Percentiles rank a stretch among this genome's conserved stretches.
phyloP scores from a whole-genome alignment of 495 filamentous ascomycete species.

The Penicillium pancosmium region DNA sequence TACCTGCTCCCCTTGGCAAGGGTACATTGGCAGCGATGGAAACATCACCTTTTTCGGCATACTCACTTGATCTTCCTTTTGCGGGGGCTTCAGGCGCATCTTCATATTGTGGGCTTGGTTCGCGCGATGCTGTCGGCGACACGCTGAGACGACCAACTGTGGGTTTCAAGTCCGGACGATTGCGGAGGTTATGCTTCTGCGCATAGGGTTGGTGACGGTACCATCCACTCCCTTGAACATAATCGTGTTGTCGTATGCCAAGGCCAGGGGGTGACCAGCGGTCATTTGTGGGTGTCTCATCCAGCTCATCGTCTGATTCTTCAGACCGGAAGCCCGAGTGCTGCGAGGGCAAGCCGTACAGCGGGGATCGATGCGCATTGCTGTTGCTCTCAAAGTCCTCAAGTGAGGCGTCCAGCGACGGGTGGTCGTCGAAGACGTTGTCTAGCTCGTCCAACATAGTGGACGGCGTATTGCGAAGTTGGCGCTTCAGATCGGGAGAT shows the following conservation, averaged over 20 bases:
- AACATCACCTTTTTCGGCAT: constrained; percentile 48
- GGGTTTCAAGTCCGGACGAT: constrained; percentile 43
- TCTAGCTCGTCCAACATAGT: constrained; percentile 53
- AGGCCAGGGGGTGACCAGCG: constrained; percentile 67
- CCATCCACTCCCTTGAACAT: constrained; percentile 57
- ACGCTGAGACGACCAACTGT: constrained; percentile 41
- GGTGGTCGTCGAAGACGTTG: constrained; percentile 65
- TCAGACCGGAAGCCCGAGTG: constrained; percentile 78
- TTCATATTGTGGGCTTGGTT: constrained; percentile 59
- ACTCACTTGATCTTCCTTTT: constrained; percentile 28
- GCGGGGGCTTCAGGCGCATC: constrained; percentile 48
- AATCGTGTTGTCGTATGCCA: constrained; percentile 54
- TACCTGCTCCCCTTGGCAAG: constrained; percentile 52
- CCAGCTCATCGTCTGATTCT: constrained; percentile 53
- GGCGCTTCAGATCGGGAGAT: constrained; percentile 25
- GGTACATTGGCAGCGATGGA: constrained; percentile 62
- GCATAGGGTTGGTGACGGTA: constrained; percentile 58
- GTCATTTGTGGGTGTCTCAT: constrained; percentile 39
- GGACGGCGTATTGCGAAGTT: constrained; percentile 40
- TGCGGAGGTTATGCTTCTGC: constrained; percentile 35
- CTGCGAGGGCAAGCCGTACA: constrained; percentile 67
- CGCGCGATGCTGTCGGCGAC: constrained; percentile 52
- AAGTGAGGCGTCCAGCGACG: constrained; percentile 70
- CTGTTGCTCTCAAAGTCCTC: constrained; percentile 72
- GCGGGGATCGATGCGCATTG: constrained; percentile 52